phyloP scores from a whole-genome alignment of 192 early-diverging fungal species.

The Thoreauomyces humboldtii region DNA sequence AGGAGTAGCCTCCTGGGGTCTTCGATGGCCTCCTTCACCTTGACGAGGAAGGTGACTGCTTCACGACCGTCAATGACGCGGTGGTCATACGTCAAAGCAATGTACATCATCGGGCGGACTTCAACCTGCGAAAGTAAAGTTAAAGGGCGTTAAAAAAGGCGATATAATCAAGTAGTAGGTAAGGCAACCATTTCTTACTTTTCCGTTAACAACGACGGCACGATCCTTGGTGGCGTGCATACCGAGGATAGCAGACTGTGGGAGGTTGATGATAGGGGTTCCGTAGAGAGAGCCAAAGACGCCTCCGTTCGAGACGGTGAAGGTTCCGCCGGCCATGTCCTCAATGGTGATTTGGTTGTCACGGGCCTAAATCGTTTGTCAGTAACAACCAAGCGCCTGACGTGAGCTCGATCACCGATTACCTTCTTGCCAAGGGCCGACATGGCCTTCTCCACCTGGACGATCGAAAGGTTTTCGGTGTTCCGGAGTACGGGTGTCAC shows the following conservation, averaged over 20 bases:
- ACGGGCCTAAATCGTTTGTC: slow-evolving; percentile 83
- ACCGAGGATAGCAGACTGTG: slow-evolving; percentile 94
- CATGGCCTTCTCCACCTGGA: slow-evolving; percentile 90
- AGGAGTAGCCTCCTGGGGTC: slow-evolving; percentile 91
- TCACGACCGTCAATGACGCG: slow-evolving; percentile 98
- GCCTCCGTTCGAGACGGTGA: slow-evolving; percentile 99
- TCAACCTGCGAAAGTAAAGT: slow-evolving; percentile 18
- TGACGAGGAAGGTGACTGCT: slow-evolving; percentile 97
- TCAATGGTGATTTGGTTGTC: slow-evolving; percentile 96
- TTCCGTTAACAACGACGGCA: slow-evolving; percentile 88
- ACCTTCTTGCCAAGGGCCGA: slow-evolving; percentile 83
- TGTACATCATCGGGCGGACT: slow-evolving; percentile 78
- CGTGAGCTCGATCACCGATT: neutral
- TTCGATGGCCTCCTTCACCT: slow-evolving; percentile 94
- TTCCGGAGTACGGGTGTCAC: slow-evolving; percentile 97
- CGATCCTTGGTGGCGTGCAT: slow-evolving; percentile 99
- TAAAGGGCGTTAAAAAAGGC: too few species aligned
- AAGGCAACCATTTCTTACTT: too few species aligned
- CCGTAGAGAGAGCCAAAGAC: slow-evolving; percentile 97
- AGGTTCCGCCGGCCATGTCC: slow-evolving; percentile 97
- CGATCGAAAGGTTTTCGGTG: slow-evolving; percentile 78
- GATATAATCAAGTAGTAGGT: too few species aligned
- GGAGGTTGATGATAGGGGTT: slow-evolving; percentile 98
- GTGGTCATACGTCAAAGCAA: slow-evolving; percentile 98
- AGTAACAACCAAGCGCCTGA: slow-evolving; percentile 20